Evolutionary conservation across 2,329 filamentous ascomycete species (phyloP).

Genomic region (Epichloe typhina): DNA sequence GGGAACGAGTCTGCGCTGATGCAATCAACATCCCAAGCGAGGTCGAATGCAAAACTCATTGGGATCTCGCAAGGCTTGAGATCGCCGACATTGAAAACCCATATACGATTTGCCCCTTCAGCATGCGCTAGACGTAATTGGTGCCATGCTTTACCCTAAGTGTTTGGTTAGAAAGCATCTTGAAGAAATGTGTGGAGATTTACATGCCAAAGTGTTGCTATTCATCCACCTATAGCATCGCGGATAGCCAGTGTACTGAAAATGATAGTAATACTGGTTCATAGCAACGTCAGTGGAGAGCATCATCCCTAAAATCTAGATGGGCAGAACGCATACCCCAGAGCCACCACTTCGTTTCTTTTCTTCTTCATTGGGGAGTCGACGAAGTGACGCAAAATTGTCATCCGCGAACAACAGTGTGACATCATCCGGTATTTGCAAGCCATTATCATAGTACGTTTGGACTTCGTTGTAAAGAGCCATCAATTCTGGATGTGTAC

Average conservation of each 20-base stretch:
- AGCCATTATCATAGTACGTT: constrained; percentile 46
- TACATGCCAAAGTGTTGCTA: constrained; percentile 38
- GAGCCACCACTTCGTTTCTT: constrained; percentile 38
- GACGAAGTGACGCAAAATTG: constrained; percentile 46
- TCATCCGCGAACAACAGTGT: constrained; percentile 51
- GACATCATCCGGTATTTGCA: constrained; percentile 46
- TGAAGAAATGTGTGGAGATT: background rate
- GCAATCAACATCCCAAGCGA: constrained; percentile 41
- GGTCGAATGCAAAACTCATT: constrained; percentile 39
- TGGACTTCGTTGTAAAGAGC: constrained; percentile 55
- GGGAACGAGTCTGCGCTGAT: constrained; percentile 26
- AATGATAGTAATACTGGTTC: constrained; percentile 34
- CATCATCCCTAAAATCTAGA: too few species aligned
- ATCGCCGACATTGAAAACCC: constrained; percentile 51
- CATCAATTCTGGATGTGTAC: constrained; percentile 35
- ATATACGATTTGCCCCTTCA: constrained; percentile 35
- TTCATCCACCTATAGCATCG: constrained; percentile 51
- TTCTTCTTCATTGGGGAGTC: constrained; percentile 41
- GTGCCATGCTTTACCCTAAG: constrained; percentile 26
- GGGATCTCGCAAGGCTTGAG: constrained; percentile 45
- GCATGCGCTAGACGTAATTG: constrained; percentile 43
- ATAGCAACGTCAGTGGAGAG: constrained; percentile 6
- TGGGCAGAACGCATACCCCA: constrained; percentile 27
- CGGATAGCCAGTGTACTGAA: constrained; percentile 49
- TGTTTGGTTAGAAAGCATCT: background rate